Base-by-base conservation (phyloP, 495 filamentous ascomycete species). In the Penicillium soppii region DNA sequence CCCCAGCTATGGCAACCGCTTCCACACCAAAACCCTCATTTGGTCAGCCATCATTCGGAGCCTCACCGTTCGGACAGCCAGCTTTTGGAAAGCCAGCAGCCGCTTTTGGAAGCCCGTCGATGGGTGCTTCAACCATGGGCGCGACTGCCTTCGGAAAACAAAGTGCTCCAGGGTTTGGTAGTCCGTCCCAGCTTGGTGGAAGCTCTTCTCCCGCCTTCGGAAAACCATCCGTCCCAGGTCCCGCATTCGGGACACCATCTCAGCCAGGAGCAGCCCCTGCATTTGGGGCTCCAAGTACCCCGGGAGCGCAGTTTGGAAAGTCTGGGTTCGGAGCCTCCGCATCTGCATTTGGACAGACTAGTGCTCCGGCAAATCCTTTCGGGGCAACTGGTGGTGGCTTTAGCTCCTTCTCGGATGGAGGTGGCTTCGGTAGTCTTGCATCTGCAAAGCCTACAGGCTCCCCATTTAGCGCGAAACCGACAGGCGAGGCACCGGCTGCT, bases 281-380 rank as follows among this genome's bases (percentile, higher is more conserved):
- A 0, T 71, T 72, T 56, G 69, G 71, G 40, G 32, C 58, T 12
- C 23, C 63, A 7, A 66, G 60, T 39, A 54, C 62, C n/a, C 37
- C 62, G 10, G 67, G 62, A 7, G 38, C 67, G 0, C 42, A 62
- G 44, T 73, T 76, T 40, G 72, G 71, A 15, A 52, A 68, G 39
- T 58, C 66, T 30, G 62, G 71, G 39, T 85, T 89, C 53, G 81
- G 73, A 1, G 70, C 75, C 0, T 69, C 75, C 33, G 62, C 52
- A n/a, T 60, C 70, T 35, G 22, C 62, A 6, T 78, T 82, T 43
- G 78, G 72, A 21, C 63, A 74, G 50, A 50, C 70, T 16, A 65
- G 55, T 25, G 61, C 63, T 6, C 54, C 68, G 4, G 63, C 41
- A 20, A 73, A 70, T 47, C 53, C 68, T 6, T 65, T 74, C 45